Evolutionary conservation across 2,329 filamentous ascomycete species (phyloP).

Genomic region (Xylariaceae sp.): DNA sequence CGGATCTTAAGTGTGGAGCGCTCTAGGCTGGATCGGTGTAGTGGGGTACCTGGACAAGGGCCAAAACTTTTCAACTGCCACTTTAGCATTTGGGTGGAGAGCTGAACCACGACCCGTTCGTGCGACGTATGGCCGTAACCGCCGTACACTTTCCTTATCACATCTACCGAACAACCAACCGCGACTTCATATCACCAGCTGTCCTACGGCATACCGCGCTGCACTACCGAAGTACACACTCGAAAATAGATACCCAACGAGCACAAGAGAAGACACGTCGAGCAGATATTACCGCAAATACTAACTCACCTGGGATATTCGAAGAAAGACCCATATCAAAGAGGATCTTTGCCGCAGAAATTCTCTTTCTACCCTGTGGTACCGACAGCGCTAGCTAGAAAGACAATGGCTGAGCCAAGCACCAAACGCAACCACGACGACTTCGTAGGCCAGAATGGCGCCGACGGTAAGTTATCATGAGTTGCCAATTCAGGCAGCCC

Average conservation of each 20-base stretch:
- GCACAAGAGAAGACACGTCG: not conserved
- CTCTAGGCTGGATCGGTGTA: too few relatives aligned
- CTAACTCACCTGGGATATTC: not conserved
- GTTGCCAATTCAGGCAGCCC: not conserved
- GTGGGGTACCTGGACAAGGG: too few relatives aligned
- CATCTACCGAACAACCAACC: too few relatives aligned
- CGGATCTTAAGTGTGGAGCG: too few relatives aligned
- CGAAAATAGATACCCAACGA: not conserved
- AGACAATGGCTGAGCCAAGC: conserved; percentile 25
- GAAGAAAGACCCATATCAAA: not conserved
- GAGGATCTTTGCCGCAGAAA: not conserved
- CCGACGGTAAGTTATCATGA: conserved; percentile 4
- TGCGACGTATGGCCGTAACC: too few relatives aligned
- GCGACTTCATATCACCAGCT: too few relatives aligned
- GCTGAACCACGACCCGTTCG: not conserved
- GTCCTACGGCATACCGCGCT: too few relatives aligned
- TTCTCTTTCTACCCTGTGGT: not conserved
- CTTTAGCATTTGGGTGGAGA: too few relatives aligned
- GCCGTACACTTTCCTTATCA: too few relatives aligned
- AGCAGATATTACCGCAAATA: not conserved
- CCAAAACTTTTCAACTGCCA: too few relatives aligned
- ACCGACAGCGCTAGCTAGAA: not conserved
- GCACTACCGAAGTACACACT: too few relatives aligned
- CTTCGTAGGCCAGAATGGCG: conserved; percentile 27
- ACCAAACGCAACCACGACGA: conserved; percentile 33